Base-by-base conservation (phyloP, 306 rosid species). In the Glycine latifolia region DNA sequence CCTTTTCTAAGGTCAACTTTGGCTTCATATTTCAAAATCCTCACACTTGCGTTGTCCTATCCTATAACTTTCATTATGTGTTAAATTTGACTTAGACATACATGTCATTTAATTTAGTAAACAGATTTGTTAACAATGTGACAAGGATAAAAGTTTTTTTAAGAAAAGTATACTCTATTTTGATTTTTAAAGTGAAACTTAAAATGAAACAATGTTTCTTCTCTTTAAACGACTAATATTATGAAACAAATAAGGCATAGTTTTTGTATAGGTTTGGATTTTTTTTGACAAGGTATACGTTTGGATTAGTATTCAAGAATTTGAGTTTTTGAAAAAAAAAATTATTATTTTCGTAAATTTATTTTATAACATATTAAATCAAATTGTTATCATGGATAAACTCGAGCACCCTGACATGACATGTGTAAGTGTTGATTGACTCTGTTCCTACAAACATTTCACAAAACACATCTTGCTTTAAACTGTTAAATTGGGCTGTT, bases 301-400 rank as follows among this genome's bases (percentile, higher is more conserved):
- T 33, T 72, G 49, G 41, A 4, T 52, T 37, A 37, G 5, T n/a
- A 8, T 14, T 31, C 47, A 52, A 50, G 47, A 71, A 41, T 26
- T 60, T 20, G 3, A 62, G 68, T 0, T 71, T 8, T 9, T 31
- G 33, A 9, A 71, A 31, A 31, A 71, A 72, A 33, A 0, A 26
- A 20, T 20, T 1, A 11, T 33, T 6, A 4, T 43, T 49, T 31
- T 50, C 49, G 11, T n/a, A 56, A 74, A 56, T 56, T 26, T 6
- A 74, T 74, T 47, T 39, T 39, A 56, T 55, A 74, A 47, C 65
- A 55, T 74, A 47, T 16, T 15, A 59, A 56, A 62, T 43, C 16
- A 8, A 46, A 15, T 35, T 63, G 46, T 33, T 11, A 62, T 62
- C 2, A 33, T 62, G 3, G 8, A 62, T 31, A 62, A 62, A 62